Conservation (phyloP, 2,329 filamentous ascomycete genomes). For the Colletotrichum sp. region DNA sequence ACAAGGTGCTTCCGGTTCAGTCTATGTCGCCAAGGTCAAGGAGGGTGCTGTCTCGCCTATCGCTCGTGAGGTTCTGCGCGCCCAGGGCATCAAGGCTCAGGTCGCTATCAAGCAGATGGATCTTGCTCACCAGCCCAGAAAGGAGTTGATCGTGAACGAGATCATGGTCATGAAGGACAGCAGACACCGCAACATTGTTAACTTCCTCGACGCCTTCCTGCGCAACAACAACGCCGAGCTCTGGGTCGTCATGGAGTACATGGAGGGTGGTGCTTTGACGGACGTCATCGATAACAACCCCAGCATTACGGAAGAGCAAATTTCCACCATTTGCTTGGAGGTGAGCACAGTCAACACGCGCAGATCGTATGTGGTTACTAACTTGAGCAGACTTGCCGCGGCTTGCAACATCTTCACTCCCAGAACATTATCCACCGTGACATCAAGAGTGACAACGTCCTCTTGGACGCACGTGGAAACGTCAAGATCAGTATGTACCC, state of each 20-base stretch:
- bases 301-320: conserved; percentile 93
- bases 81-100: conserved; percentile 82
- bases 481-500: conserved; percentile 89
- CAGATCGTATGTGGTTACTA: conserved; percentile 7
- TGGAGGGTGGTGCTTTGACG: conserved; percentile 97
- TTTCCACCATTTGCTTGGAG: conserved; percentile 96
- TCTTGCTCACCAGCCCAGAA: conserved; percentile 92
- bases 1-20: conserved; percentile 95
- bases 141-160: conserved; percentile 98
- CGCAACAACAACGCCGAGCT: conserved; percentile 93
- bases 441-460: conserved; percentile 99
- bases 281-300: conserved; percentile 99
- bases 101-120: conserved; percentile 99
- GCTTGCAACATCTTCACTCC: conserved; percentile 89
- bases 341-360: conserved; percentile 55
- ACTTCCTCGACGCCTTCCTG: conserved; percentile 96
- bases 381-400: conserved; percentile 81
- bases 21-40: conserved; percentile 96
- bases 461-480: conserved; percentile 91
- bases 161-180: conserved; percentile 99
- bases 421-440: conserved; percentile 99
- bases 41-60: conserved; percentile 82
- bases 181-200: conserved; percentile 97
- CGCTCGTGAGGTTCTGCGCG: conserved; percentile 78
- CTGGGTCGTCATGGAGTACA: conserved; percentile 99